These are phyloP conservation scores for Cinnamomum micranthum DNA, from an alignment of 164 flowering plant genomes.

Conservation along the genomic window DNA sequence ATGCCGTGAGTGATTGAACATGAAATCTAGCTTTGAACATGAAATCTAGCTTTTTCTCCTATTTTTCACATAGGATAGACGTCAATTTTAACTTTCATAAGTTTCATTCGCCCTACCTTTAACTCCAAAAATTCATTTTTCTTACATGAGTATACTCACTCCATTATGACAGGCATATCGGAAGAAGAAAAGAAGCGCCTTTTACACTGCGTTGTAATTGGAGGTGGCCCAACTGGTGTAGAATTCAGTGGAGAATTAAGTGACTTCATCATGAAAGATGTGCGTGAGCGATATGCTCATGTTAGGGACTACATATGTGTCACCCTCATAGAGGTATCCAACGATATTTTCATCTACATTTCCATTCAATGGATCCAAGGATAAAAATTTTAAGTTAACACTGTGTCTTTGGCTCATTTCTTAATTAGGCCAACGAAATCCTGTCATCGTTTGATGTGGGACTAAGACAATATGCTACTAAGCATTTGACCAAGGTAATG, in stretches of 20 bases:
- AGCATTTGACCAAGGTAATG: constrained; percentile 64
- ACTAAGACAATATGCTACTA: constrained; percentile 67
- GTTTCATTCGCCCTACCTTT: no score
- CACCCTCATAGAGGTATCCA: constrained; percentile 74
- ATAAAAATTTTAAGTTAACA: not conserved
- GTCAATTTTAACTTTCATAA: no score
- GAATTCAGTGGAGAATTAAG: constrained; percentile 91
- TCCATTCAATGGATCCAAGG: not conserved
- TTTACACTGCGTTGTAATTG: constrained; percentile 78
- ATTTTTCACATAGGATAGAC: no score
- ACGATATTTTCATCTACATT: not conserved
- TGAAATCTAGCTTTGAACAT: no score
- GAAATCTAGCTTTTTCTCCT: no score
- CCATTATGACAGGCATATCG: constrained; percentile 52
- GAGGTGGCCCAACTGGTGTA: constrained; percentile 93
- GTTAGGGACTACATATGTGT: constrained; percentile 73
- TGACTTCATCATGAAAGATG: constrained; percentile 82
- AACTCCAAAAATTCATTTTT: not conserved
- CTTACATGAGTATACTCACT: not conserved
- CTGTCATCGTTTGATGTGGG: constrained; percentile 80
- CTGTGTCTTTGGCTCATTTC: not conserved
- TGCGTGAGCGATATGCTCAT: constrained; percentile 56
- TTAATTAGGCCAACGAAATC: constrained; percentile 75
- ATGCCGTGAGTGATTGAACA: no score
- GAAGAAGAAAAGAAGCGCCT: constrained; percentile 72